Evolutionary conservation across 345 rosid genomes (phyloP).

Genomic region (Aquilaria yunnanensis): DNA sequence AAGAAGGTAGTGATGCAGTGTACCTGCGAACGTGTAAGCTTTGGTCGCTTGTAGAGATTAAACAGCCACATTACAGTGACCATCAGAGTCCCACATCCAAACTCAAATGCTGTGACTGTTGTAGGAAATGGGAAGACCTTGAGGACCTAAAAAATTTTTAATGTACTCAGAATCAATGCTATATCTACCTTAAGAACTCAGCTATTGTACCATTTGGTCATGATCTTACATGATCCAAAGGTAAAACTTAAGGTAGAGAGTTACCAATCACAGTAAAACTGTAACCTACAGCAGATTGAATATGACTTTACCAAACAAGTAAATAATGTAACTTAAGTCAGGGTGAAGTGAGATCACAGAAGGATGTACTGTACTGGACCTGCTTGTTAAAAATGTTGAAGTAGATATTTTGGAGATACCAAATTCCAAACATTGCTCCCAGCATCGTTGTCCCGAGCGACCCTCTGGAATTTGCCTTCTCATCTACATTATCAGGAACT

Average conservation of each 20-base stretch:
- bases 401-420: conserved; percentile 69
- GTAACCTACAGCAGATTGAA: too few relatives aligned
- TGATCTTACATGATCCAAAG: too few relatives aligned
- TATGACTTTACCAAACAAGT: too few relatives aligned
- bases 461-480: conserved; percentile 19
- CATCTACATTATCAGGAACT: conserved; percentile 35
- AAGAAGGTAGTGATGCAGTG: background rate
- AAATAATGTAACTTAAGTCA: too few relatives aligned
- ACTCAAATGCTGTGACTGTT: conserved; percentile 71
- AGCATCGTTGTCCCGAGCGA: conserved; percentile 25
- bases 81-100: conserved; percentile 67
- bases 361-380: conserved; percentile 22
- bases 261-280: too few relatives aligned
- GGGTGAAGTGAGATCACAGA: too few relatives aligned
- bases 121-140: conserved; percentile 77
- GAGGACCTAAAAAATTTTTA: conserved; percentile 42
- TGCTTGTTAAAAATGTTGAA: conserved; percentile 77
- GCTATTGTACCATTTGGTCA: background rate
- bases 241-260: too few relatives aligned
- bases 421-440: conserved; percentile 52
- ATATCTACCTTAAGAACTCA: background rate
- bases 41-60: conserved; percentile 57
- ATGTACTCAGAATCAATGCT: background rate
- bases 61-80: conserved; percentile 61
- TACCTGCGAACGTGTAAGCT: conserved; percentile 65